Base-by-base conservation (phyloP, 495 filamentous ascomycete species). In the Opeltia flavorubescens region DNA sequence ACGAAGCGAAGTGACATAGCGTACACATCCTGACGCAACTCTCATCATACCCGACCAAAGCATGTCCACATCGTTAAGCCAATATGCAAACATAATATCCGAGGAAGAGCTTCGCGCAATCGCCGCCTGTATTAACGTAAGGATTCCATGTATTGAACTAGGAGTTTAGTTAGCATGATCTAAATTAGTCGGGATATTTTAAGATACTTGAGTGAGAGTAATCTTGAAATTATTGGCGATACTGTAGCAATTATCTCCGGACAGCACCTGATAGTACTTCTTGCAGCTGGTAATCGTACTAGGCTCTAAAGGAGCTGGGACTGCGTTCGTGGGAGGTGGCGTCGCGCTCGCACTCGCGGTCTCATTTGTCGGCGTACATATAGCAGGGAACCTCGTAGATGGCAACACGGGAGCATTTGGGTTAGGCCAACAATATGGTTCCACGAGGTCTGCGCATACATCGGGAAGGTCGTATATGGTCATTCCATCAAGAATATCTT, bases 101-200 rank as follows among this genome's bases (percentile, higher is more conserved):
- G 0, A 44, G 28, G 18, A 27, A 27, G 5, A 56, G 44, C 24
- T 27, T 35, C 20, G 47, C n/a, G 43, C 59, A 58, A 38, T 55
- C 51, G n/a, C n/a, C n/a, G n/a, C n/a, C n/a, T 1, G 35, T 15
- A 1, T 52, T 52, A 18, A 58, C 57, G 4, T 44, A 39, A 4
- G 59, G 55, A 49, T 62, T 62, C 56, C 56, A 61, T 1, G 44
- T 35, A 41, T 50, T 44, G 36, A 59, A 54, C 36, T 60, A 28
- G 9, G 8, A 11, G 9, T 18, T 11, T 20, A 8, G 38, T 41
- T 18, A 11, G 38, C 18, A 41, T 11, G 18, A 41, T 41, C 38
- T 9, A 8, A 20, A 11, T 20, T 20, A 20, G 9, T 11, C 8
- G 9, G 15, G 15, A 9, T 9, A n/a, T 11, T 11, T 41, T 11